phyloP scores from a whole-genome alignment of 345 rosid species.

The Gossypium turneri region DNA sequence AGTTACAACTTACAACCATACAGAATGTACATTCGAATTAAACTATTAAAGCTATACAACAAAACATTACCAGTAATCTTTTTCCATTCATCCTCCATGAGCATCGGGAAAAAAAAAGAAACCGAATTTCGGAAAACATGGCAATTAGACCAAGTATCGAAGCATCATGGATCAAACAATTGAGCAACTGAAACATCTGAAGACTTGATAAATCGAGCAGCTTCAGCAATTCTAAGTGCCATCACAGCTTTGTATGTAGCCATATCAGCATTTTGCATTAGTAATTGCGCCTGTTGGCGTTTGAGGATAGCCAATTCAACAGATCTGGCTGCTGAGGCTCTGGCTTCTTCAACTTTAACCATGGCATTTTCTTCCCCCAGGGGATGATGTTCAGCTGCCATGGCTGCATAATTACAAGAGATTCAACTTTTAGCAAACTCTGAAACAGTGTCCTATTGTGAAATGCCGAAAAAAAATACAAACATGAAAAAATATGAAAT shows the following conservation, averaged over 20 bases:
- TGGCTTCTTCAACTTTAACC: conserved; percentile 54
- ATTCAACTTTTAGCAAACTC: neutral
- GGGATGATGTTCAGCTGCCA: conserved; percentile 45
- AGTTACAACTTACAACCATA: neutral
- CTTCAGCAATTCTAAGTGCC: conserved; percentile 68
- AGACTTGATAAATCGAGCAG: conserved; percentile 36
- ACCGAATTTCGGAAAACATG: neutral
- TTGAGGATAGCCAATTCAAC: conserved; percentile 48
- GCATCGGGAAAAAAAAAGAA: neutral
- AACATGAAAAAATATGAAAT: too few species aligned
- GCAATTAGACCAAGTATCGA: neutral
- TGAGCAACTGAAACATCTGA: conserved; percentile 21
- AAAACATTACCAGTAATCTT: neutral
- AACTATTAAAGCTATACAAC: neutral
- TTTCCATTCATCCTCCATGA: neutral
- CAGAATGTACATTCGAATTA: neutral
- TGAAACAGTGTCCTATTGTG: neutral
- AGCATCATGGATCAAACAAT: neutral
- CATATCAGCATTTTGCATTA: conserved; percentile 73
- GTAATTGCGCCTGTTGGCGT: conserved; percentile 62
- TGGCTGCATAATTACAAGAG: conserved; percentile 24
- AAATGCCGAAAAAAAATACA: too few species aligned
- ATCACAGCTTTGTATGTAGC: conserved; percentile 69
- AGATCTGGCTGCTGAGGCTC: conserved; percentile 31
- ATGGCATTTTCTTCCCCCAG: conserved; percentile 40